Conservation (phyloP, 2,329 filamentous ascomycete genomes). For the Aspergillus quadrilineatus region DNA sequence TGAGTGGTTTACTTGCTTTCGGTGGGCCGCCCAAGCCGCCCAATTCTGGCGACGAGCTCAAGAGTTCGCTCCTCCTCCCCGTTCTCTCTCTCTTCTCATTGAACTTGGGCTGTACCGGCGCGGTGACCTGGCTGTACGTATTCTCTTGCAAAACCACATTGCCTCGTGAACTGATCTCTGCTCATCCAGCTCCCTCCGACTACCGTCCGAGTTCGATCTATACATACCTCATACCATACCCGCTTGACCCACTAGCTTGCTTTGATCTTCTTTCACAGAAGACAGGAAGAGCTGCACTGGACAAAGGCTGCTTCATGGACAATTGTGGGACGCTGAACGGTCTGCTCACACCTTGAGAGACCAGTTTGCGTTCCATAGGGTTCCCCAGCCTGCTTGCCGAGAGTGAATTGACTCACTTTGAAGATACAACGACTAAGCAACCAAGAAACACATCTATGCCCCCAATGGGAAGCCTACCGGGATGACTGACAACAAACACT, state of each 20-base stretch:
- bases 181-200: background rate
- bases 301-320: conserved; percentile 37
- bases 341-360: conserved; percentile 50
- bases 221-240: background rate
- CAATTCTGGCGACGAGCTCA: conserved; percentile 1
- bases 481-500: conserved; percentile 39
- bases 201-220: conserved; percentile 2
- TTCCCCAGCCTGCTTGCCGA: conserved; percentile 42
- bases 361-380: conserved; percentile 54
- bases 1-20: background rate
- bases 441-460: conserved; percentile 20
- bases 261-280: conserved; percentile 5
- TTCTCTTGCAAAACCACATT: background rate
- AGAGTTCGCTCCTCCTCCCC: background rate
- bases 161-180: background rate
- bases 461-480: conserved; percentile 34
- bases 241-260: background rate
- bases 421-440: conserved; percentile 14
- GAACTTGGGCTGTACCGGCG: conserved; percentile 3
- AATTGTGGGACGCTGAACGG: conserved; percentile 52
- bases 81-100: conserved; percentile 1
- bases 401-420: conserved; percentile 6
- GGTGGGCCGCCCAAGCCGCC: conserved; percentile 3
- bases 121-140: conserved; percentile 3
- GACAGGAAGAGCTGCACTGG: conserved; percentile 12